Evolutionary conservation across 352 stramenopile genomes (phyloP).

Genomic region (Aphanomyces stellatus): DNA sequence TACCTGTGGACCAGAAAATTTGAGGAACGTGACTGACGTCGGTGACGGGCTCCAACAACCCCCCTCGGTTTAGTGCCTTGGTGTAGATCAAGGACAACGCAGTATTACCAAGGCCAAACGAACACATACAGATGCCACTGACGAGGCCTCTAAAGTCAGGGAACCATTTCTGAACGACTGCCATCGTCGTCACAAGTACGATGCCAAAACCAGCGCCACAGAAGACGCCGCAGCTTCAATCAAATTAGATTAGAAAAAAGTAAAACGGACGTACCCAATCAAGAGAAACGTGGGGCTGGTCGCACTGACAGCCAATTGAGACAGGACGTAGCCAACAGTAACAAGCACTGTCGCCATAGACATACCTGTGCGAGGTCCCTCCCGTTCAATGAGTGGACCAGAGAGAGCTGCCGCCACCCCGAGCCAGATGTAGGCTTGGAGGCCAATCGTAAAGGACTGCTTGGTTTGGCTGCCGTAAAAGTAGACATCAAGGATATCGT

Average conservation of each 20-base stretch:
- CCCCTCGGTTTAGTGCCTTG: not conserved
- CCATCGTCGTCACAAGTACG: not conserved
- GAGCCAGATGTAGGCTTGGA: conserved; percentile 1
- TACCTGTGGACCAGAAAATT: too few species aligned
- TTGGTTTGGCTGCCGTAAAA: not conserved
- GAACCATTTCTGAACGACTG: conserved; percentile 21
- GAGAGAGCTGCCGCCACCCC: conserved; percentile 13
- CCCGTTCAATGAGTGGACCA: conserved; percentile 12
- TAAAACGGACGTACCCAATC: conserved; percentile 9
- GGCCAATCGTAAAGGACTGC: not conserved
- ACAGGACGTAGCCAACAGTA: not conserved
- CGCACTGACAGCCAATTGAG: not conserved
- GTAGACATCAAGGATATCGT: conserved; percentile 5
- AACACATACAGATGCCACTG: conserved; percentile 15
- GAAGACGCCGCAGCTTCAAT: conserved; percentile 4
- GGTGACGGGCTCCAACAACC: not conserved
- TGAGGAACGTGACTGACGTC: not conserved
- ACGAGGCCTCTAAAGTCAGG: conserved; percentile 17
- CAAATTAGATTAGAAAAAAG: not conserved
- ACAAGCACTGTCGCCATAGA: not conserved
- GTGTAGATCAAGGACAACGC: not conserved
- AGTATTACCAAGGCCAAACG: conserved; percentile 13
- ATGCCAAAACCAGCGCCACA: conserved; percentile 19
- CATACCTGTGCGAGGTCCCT: conserved; percentile 9
- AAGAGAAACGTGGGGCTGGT: not conserved